Percentiles rank a stretch among this genome's conserved stretches.
Evolutionary conservation across 2,329 filamentous ascomycete genomes (phyloP).

Genomic region (Xylaria sp.): DNA sequence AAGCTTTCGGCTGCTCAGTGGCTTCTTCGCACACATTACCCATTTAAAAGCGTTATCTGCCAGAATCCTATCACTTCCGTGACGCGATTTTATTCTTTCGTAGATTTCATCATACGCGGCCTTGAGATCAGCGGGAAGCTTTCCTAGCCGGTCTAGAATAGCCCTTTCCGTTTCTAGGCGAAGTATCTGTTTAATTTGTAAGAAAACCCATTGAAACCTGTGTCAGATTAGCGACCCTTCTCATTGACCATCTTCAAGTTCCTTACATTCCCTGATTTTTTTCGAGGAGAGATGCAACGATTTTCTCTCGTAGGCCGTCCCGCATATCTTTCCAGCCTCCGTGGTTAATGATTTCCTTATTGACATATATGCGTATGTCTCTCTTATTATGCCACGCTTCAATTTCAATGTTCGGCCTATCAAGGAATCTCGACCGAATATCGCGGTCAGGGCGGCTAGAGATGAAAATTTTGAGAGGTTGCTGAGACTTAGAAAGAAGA

Average conservation of each 20-base stretch:
- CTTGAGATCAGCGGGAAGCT: conserved; percentile 14
- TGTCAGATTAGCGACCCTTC: conserved; percentile 3
- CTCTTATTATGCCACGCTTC: conserved; percentile 27
- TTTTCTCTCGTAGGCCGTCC: background rate
- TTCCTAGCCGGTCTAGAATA: conserved; percentile 18
- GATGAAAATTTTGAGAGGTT: conserved; percentile 25
- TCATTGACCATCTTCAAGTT: background rate
- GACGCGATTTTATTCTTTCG: background rate
- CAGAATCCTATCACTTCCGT: background rate
- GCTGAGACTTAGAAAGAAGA: conserved; percentile 2
- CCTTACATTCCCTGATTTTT: conserved; percentile 24
- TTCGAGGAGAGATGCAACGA: background rate
- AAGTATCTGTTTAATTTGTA: conserved; percentile 26
- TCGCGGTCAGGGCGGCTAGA: conserved; percentile 32
- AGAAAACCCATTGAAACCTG: conserved; percentile 29
- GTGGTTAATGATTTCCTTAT: conserved; percentile 11
- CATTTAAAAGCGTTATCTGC: conserved; percentile 16
- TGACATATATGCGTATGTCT: conserved; percentile 22
- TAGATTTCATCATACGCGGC: conserved; percentile 25
- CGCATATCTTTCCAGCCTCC: conserved; percentile 7
- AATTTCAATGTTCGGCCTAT: conserved; percentile 25
- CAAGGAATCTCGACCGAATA: conserved; percentile 21
- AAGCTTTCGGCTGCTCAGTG: conserved; percentile 1
- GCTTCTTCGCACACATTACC: background rate
- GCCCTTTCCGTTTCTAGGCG: background rate